phyloP scores from a whole-genome alignment of 2,329 filamentous ascomycete species.

The Trichoderma polysporum region DNA sequence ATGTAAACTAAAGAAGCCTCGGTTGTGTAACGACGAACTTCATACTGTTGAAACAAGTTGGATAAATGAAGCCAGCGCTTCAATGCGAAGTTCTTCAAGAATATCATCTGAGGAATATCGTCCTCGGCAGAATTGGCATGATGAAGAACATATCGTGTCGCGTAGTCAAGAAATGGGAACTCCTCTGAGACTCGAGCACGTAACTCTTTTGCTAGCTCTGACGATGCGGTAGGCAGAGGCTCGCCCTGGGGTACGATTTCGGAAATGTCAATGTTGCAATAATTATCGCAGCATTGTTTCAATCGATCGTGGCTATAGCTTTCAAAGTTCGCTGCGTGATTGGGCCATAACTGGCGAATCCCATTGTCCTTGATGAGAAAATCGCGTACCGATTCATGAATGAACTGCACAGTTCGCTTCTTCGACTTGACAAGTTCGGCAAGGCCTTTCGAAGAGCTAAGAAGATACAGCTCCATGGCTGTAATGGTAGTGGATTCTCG shows the following conservation, averaged over 20 bases:
- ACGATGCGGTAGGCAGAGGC: background rate
- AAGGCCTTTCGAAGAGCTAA: conserved; percentile 47
- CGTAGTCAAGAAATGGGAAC: conserved; percentile 11
- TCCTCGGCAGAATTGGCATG: conserved; percentile 2
- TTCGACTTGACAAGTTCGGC: conserved; percentile 37
- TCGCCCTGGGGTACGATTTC: background rate
- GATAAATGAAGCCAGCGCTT: background rate
- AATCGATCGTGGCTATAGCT: background rate
- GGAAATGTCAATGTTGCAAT: background rate
- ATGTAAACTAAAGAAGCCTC: background rate
- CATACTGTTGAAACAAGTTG: background rate
- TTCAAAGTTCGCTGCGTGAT: background rate
- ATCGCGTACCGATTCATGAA: conserved; percentile 52
- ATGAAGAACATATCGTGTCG: background rate
- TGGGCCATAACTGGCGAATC: conserved; percentile 20
- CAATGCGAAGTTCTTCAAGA: background rate
- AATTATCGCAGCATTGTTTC: background rate
- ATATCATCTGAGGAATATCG: background rate
- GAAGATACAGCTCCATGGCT: conserved; percentile 35
- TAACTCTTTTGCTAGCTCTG: background rate
- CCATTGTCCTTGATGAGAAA: conserved; percentile 40
- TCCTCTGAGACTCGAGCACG: background rate
- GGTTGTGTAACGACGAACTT: background rate
- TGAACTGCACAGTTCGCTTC: conserved; percentile 41
- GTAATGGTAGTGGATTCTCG: background rate